Evolutionary conservation across 768 basidiomycete species (phyloP).

Genomic region (Suillus bovinus): DNA sequence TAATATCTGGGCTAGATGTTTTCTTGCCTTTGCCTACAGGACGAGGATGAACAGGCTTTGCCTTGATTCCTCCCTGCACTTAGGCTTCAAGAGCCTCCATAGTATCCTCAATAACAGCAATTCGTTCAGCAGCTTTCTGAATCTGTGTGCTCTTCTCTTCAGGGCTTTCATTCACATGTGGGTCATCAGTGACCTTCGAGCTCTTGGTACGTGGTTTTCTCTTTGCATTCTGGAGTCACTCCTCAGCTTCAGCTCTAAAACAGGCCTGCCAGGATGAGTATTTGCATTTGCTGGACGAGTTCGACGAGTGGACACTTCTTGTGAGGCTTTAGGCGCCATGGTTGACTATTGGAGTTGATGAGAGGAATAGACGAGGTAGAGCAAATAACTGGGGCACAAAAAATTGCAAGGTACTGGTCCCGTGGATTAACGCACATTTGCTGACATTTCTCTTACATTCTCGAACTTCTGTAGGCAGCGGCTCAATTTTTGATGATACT

Average conservation of each 20-base stretch:
- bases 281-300: slow-evolving; percentile 5
- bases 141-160: no score
- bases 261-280: slow-evolving; percentile 8
- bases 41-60: slow-evolving; percentile 2
- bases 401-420: slow-evolving; percentile 10
- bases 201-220: neutral
- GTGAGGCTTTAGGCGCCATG: neutral
- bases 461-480: no score
- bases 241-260: slow-evolving; percentile 11
- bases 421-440: no score
- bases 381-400: neutral
- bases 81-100: no score
- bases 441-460: no score
- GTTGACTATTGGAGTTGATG: neutral
- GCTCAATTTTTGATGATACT: no score
- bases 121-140: no score
- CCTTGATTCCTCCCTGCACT: neutral
- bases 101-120: no score
- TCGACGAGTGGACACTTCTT: neutral
- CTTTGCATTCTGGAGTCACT: slow-evolving; percentile 5
- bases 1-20: neutral
- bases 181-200: no score
- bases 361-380: neutral
- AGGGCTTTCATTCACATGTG: no score
- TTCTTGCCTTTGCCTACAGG: neutral